Evolutionary conservation across 441 rosid species (phyloP), one percentile per base, ranked within the genome.

Genomic region (Macaranga tanarius): DNA sequence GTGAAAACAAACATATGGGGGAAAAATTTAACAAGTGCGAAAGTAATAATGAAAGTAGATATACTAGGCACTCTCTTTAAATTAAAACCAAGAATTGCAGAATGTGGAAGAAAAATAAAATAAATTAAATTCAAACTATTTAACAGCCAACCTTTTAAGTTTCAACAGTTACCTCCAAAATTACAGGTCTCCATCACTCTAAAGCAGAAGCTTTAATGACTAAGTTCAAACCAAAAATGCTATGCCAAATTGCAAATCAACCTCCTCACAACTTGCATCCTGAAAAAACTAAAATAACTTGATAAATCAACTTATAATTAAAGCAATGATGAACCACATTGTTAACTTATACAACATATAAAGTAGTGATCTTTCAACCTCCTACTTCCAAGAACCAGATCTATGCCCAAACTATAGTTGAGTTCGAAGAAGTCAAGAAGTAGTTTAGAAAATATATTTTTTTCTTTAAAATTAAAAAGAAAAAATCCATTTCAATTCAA

Each of bases 91-190:
- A 8, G 17, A 25, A 65, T 13, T 45, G 57, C 19, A 66, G 58
- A 66, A 7, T 19, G 2, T 19, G 1, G 42, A 26, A 48, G 58
- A 23, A 16, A 3, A 48, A 66, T 17, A 12, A 48, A 52, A n/a
- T 16, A 25, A 58, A 25, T 10, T 26, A 62, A n/a, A 19, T n/a
- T 25, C 10, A 10, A 17, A 55, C 12, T 28, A 40, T 52, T 67
- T 20, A 26, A 22, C 34, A 61, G 42, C 72, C 62, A 34, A 68
- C 72, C 72, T 68, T 22, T 34, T 5, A 34, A 34, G 38, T 34
- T 34, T 55, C 62, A 55, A 58, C 34, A 38, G 48, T 6, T 17
- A n/a, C 38, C 62, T 28, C 60, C 70, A 67, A 50, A 67, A 19
- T 31, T 22, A 60, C 34, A 16, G 26, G 15, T 4, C 52, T 20